Base-by-base conservation (phyloP, 768 basidiomycete species). In the Coprinopsis marcescibilis region DNA sequence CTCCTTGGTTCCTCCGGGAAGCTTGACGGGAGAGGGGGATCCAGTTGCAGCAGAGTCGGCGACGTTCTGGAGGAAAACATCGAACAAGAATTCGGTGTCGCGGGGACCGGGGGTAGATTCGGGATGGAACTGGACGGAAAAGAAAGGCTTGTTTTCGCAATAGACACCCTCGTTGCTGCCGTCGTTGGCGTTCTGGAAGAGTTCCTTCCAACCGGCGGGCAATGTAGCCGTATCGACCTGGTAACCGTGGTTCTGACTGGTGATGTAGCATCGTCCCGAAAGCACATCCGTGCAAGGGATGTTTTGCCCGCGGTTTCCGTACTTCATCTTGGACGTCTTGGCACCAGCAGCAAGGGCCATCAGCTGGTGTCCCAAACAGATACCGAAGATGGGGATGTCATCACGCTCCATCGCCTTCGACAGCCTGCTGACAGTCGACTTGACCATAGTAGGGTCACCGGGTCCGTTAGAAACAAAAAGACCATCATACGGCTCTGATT, bases 111-210 rank as follows among this genome's bases (percentile, higher is more conserved):
- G 94, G 2, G 89, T 90, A 24, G 89, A 91, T 35, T 99, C 96
- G 19, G 96, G 96, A 64, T 99, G 96, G 76, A 99, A 99, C 63
- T 99, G 96, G 15, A 98, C 95, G 17, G 95, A 98, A 67, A 99
- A 98, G 75, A 89, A 96, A 0, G 96, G 95, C 54, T 89, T 89
- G 62, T 83, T 78, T 51, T 85, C 81, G 67, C 80, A 94, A 68
- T 91, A 95, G 53, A 99, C 93, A 50, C 96, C 96, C 65, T 99
- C 96, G 62, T 99, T 99, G 62, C 90, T 93, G 39, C 81, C 83
- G 60, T 99, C 96, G 65, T 98, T 99, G 45, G 96, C 95, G 60
- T 99, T 99, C 57, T 75, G 73, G 74, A 97, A 99, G 19, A 99
- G 72, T 63, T 94, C 92, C 61, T 84, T 85, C 96, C 96, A 99